phyloP scores from a whole-genome alignment of 2,329 filamentous ascomycete genomes.

The Curvularia hawaiiensis region DNA sequence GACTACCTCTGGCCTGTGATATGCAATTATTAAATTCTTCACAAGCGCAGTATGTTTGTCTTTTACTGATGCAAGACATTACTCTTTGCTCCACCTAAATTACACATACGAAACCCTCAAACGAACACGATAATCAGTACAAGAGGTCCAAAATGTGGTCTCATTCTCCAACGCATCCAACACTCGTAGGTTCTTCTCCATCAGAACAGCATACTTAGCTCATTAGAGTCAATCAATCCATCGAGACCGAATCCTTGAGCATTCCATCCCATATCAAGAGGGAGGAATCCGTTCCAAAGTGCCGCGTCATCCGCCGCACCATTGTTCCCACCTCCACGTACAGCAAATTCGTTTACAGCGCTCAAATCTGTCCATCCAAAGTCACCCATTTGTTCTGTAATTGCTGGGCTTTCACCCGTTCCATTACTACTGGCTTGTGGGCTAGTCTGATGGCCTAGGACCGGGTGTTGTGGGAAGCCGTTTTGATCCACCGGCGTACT shows the following conservation, averaged over 20 bases:
- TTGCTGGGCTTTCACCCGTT: constrained; percentile 48
- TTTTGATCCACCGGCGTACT: constrained; percentile 35
- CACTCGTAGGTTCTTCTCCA: background rate
- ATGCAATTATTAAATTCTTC: background rate
- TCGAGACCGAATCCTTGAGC: constrained; percentile 41
- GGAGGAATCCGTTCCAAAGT: constrained; percentile 45
- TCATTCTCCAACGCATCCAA: background rate
- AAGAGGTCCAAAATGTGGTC: background rate
- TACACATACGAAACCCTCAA: background rate
- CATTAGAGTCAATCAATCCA: constrained; percentile 35
- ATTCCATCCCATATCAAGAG: constrained; percentile 46
- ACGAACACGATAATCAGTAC: background rate
- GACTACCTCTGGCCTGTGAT: background rate
- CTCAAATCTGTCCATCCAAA: constrained; percentile 57
- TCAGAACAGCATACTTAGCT: constrained; percentile 40
- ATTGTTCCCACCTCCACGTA: constrained; percentile 48
- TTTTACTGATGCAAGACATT: background rate
- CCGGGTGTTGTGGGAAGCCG: constrained; percentile 26
- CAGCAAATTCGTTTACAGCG: constrained; percentile 55
- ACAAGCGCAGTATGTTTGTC: background rate
- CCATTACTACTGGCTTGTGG: constrained; percentile 48
- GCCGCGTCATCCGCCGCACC: constrained; percentile 32
- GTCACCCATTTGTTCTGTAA: constrained; percentile 55
- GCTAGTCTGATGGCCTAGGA: constrained; percentile 14
- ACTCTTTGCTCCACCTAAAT: background rate